Evolutionary conservation across 495 filamentous ascomycete species (phyloP).

Genomic region (Tirmania nivea): DNA sequence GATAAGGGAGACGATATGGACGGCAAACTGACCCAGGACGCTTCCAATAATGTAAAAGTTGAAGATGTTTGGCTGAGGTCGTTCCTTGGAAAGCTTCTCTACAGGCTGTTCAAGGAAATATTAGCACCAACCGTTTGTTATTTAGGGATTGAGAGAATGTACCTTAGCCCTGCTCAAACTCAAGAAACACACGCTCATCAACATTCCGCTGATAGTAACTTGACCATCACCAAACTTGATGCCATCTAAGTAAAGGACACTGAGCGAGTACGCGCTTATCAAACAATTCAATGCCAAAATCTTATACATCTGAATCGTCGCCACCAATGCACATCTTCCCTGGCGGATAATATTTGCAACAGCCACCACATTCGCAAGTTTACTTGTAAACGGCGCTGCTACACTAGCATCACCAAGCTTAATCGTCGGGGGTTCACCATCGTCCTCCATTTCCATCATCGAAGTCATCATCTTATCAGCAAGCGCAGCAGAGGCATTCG

Average conservation of each 20-base stretch:
- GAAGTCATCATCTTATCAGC: conserved; percentile 70
- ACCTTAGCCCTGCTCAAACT: conserved; percentile 86
- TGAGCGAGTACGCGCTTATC: conserved; percentile 93
- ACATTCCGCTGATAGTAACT: conserved; percentile 96
- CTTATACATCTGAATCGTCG: conserved; percentile 99
- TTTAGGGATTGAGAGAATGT: conserved; percentile 9
- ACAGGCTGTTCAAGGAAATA: conserved; percentile 37
- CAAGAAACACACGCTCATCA: conserved; percentile 99
- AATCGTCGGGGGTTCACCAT: conserved; percentile 80
- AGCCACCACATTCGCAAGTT: conserved; percentile 87
- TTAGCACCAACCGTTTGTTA: neutral
- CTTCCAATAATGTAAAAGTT: conserved; percentile 97
- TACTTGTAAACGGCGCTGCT: conserved; percentile 92
- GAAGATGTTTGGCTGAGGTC: conserved; percentile 96
- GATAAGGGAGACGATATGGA: conserved; percentile 84
- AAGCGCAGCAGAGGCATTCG: conserved; percentile 48
- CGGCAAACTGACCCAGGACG: conserved; percentile 90
- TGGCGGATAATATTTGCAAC: conserved; percentile 97
- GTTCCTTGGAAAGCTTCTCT: conserved; percentile 86
- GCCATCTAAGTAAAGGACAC: conserved; percentile 87
- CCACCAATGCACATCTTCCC: conserved; percentile 87
- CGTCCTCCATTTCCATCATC: conserved; percentile 83
- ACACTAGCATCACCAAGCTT: conserved; percentile 96
- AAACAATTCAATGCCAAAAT: conserved; percentile 95
- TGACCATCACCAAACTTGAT: conserved; percentile 99